These are phyloP conservation scores for Taxillus chinensis DNA, from an alignment of 164 flowering plant species.

Conservation along the genomic window DNA sequence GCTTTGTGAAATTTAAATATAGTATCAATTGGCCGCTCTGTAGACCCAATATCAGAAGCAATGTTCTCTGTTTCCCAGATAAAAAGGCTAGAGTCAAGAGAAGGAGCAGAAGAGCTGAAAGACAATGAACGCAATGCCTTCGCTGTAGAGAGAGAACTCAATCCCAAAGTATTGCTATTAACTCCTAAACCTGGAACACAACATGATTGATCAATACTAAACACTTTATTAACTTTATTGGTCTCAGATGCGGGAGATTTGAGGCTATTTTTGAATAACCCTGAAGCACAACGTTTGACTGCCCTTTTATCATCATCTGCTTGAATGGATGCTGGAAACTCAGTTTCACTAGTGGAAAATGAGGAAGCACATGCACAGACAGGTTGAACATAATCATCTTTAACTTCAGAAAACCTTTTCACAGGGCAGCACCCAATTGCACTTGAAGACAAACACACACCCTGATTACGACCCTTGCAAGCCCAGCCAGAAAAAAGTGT, in stretches of 20 bases:
- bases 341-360: background rate
- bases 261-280: background rate
- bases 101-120: background rate
- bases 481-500: conserved; percentile 4
- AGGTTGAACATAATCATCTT: background rate
- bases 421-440: conserved; percentile 2
- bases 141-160: conserved; percentile 1
- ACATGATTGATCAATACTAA: background rate
- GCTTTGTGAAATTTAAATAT: conserved; percentile 5
- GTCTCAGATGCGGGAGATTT: background rate
- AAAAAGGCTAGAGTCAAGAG: conserved; percentile 1
- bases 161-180: background rate
- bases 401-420: background rate
- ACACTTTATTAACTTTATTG: background rate
- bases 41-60: background rate
- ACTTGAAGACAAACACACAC: conserved; percentile 2
- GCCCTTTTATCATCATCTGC: background rate
- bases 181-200: conserved; percentile 4
- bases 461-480: background rate
- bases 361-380: background rate
- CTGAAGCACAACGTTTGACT: background rate
- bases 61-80: conserved; percentile 1
- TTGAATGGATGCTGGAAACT: background rate
- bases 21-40: background rate
- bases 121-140: conserved; percentile 1